Base-by-base conservation (phyloP, 371 early-diverging fungal genomes). In the Capniomyces stellatus region DNA sequence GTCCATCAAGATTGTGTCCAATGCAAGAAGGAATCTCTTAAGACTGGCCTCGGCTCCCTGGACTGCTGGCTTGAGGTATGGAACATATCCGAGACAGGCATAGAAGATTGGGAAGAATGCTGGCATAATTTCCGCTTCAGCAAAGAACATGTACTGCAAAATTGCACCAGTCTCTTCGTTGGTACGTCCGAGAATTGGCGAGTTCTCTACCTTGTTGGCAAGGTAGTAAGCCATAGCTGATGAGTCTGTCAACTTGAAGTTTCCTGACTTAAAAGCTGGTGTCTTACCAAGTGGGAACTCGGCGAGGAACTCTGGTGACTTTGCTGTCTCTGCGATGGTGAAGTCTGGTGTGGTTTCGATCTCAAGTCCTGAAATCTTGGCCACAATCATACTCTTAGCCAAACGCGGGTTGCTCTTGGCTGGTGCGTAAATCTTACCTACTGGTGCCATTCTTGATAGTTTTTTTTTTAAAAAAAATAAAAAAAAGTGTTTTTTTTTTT, bases 141-240 rank as follows among this genome's bases (percentile, higher is more conserved):
- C 72, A 58, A 84, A 78, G 58, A 81, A 71, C 58, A 82, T 55
- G 69, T 70, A 89, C 66, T 88, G 88, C 61, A 81, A 73, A 65
- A 92, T 80, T 64, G 73, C 62, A 41, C 85, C 79, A 56, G 73
- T 72, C 68, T 92, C 87, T 64, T 77, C 75, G 58, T 72, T 57
- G 43, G 61, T 67, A 57, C 57, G 35, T 49, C 67, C 67, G 25
- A 67, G 54, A 12, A 68, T 61, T 35, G 57, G 43, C 27, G 64
- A 48, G 51, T 57, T 46, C 46, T 48, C 57, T 13, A 47, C 35
- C 57, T 54, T 52, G 41, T 51, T 72, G 64, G 66, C 73, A 78
- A 85, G 73, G 69, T 91, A 88, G 81, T 79, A 78, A 43, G 86
- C 84, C 54, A 92, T 92, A 59, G 91, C 92, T 60, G 71, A 76